phyloP scores from a whole-genome alignment of 1,284 basidiomycete genomes.

The Macrocystidia cucumis region DNA sequence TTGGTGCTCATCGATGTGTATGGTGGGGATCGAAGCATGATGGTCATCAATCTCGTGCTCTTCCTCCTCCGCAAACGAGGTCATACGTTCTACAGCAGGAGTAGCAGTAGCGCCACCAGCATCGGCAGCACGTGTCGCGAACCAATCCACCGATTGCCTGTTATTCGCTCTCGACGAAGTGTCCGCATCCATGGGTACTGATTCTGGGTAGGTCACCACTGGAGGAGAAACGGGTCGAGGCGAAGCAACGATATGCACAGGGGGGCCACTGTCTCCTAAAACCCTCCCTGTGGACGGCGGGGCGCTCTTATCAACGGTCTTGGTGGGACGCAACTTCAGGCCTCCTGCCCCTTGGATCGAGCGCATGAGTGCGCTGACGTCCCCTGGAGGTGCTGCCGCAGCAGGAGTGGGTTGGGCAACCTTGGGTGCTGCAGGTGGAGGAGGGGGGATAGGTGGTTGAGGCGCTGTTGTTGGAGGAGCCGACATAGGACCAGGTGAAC shows the following conservation, averaged over 20 bases:
- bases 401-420: slow-evolving; percentile 25
- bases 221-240: slow-evolving; percentile 38
- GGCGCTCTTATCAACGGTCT: slow-evolving; percentile 80
- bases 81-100: slow-evolving; percentile 37
- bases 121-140: slow-evolving; percentile 82
- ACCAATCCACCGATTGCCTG: slow-evolving; percentile 89
- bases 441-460: slow-evolving; percentile 24
- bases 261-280: slow-evolving; percentile 71
- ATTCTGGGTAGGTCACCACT: slow-evolving; percentile 14
- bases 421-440: slow-evolving; percentile 20
- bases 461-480: slow-evolving; percentile 24
- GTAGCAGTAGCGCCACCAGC: slow-evolving; percentile 47
- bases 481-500: slow-evolving; percentile 27
- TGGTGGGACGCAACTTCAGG: slow-evolving; percentile 64
- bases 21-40: slow-evolving; percentile 36
- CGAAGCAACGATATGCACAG: slow-evolving; percentile 53
- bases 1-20: slow-evolving; percentile 51
- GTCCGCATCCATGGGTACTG: slow-evolving; percentile 21
- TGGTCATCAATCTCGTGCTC: slow-evolving; percentile 21
- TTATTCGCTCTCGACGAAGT: slow-evolving; percentile 30
- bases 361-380: slow-evolving; percentile 65
- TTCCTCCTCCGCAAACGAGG: slow-evolving; percentile 57
- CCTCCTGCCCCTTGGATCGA: slow-evolving; percentile 90
- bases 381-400: slow-evolving; percentile 35
- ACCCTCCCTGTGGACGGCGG: slow-evolving; percentile 69